Evolutionary conservation across 805 yeast species (phyloP).

Genomic region (Yarrowia keelungensis): DNA sequence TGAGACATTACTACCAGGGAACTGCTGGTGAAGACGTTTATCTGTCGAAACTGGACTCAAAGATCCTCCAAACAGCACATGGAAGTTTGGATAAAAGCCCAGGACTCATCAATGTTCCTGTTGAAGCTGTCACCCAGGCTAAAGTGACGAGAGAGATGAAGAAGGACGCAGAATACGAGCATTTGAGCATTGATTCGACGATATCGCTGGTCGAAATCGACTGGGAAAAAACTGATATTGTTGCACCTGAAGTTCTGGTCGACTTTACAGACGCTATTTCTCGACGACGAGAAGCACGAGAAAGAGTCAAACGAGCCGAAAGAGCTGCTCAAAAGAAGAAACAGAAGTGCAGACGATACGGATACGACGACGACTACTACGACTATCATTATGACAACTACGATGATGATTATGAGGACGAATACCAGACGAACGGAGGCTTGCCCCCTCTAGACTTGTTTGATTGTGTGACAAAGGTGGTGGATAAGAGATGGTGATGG

Average conservation of each 20-base stretch:
- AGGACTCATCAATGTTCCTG: not conserved
- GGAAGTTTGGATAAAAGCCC: slow-evolving; percentile 15
- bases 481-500: slow-evolving; percentile 9
- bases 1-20: slow-evolving; percentile 17
- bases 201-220: slow-evolving; percentile 12
- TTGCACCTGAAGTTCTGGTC: slow-evolving; percentile 6
- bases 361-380: not conserved
- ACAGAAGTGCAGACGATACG: not conserved
- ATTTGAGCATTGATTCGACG: not conserved
- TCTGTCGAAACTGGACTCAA: slow-evolving; percentile 12
- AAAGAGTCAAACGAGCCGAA: slow-evolving; percentile 6
- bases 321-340: slow-evolving; percentile 15
- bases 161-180: slow-evolving; percentile 25
- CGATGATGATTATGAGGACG: slow-evolving; percentile 6
- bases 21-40: not conserved
- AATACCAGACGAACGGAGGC: slow-evolving; percentile 13
- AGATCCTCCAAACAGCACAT: slow-evolving; percentile 8
- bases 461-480: slow-evolving; percentile 22
- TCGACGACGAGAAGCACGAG: slow-evolving; percentile 9
- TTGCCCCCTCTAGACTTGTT: slow-evolving; percentile 21
- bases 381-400: slow-evolving; percentile 12
- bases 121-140: slow-evolving; percentile 1
- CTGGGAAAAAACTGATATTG: slow-evolving; percentile 19
- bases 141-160: slow-evolving; percentile 22
- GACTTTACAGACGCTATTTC: slow-evolving; percentile 9